Percentiles rank a stretch among this genome's conserved stretches.
These are phyloP conservation scores for Nyssa sinensis DNA, from an alignment of 148 eudicot species.

Conservation along the genomic window DNA sequence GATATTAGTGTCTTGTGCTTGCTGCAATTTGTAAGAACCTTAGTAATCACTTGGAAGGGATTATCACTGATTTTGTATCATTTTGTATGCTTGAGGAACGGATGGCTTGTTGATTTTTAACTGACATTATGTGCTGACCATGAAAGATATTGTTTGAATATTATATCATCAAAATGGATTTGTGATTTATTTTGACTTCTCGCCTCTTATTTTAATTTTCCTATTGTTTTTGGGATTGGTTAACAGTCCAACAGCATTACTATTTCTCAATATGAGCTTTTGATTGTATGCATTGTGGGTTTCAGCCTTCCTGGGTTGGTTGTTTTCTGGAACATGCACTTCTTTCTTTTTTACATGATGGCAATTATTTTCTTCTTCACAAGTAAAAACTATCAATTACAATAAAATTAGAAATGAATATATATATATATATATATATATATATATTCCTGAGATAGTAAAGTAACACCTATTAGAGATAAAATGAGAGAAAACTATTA, in stretches of 20 bases:
- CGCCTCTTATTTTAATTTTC: not conserved
- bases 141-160: not conserved
- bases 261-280: not conserved
- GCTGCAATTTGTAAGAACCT: slow-evolving; percentile 11
- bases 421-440: too few relatives aligned
- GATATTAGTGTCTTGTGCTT: slow-evolving; percentile 8
- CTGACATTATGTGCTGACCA: slow-evolving; percentile 8
- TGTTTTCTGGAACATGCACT: not conserved
- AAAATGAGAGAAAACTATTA: not conserved
- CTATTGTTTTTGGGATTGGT: not conserved
- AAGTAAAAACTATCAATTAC: not conserved
- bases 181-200: not conserved
- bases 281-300: not conserved
- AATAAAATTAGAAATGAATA: too few relatives aligned
- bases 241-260: not conserved
- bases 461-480: too few relatives aligned
- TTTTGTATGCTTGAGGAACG: not conserved
- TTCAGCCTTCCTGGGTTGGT: not conserved
- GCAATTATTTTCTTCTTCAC: not conserved
- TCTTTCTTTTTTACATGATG: not conserved
- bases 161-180: not conserved
- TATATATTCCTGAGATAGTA: too few relatives aligned
- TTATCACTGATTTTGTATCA: slow-evolving; percentile 14
- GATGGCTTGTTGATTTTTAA: slow-evolving; percentile 6
- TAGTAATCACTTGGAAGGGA: not conserved